Base-by-base conservation (phyloP, 2,329 filamentous ascomycete species). In the Penicillium decumbens region DNA sequence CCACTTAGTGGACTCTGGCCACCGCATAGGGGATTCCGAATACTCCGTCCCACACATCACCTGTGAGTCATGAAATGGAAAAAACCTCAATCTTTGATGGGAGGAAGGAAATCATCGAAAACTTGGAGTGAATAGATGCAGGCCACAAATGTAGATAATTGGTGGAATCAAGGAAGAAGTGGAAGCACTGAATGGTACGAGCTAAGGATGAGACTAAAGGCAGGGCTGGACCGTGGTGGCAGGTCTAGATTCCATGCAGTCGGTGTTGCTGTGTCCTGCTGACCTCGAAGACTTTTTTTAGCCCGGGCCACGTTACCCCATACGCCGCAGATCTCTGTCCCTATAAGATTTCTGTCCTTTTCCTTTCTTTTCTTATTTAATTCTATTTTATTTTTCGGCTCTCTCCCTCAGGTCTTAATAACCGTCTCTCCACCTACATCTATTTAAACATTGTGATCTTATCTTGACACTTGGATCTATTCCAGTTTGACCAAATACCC, bases 271-370 rank as follows among this genome's bases (percentile, higher is more conserved):
- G 33, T 52, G 54, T 57, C 52, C 33, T 23, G 33, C 33, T 37
- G 33, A 55, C 54, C 50, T 48, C 48, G 43, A 43, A 49, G 53
- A 45, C 47, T 41, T 41, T 48, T n/a, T 38, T 41, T 42, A 41
- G 35, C 46, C 50, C 47, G 47, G 51, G 50, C 39, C 53, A 50
- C 48, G 4, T 49, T 57, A 57, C 50, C 48, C 55, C 57, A 56
- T 49, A 47, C 24, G 30, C 32, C 46, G 50, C 41, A 49, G 44
- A 55, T 53, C 42, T 23, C 20, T 23, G 41, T 27, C 39, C 41
- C 42, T 58, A 55, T 57, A 55, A 58, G 49, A 51, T 43, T 49
- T 41, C 24, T 18, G 30, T 40, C 39, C 6, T 9, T 39, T 35
- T n/a, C 37, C 47, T 41, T 49, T 53, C 38, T 43, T 51, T 37